Conservation (phyloP, 2,329 filamentous ascomycete species). For the Thelonectria discophora region DNA sequence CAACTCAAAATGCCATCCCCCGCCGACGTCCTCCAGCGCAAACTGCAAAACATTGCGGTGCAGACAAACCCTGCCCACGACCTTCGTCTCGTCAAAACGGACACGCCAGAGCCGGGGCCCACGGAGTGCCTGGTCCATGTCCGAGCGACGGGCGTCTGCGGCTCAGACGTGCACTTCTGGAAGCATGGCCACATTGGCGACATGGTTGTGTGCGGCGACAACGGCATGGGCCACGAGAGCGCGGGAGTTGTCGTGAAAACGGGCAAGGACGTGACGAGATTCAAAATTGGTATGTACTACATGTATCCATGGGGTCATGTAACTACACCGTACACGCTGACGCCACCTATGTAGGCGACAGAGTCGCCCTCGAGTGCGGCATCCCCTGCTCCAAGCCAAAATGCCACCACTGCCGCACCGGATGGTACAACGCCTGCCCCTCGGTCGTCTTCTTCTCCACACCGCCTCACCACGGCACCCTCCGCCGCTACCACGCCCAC, state of each 20-base stretch:
- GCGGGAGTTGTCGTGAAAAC: slow-evolving; percentile 22
- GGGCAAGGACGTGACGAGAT: slow-evolving; percentile 18
- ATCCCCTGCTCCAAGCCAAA: slow-evolving; percentile 44
- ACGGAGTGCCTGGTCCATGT: slow-evolving; percentile 63
- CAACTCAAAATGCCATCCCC: background rate
- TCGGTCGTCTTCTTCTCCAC: slow-evolving; percentile 52
- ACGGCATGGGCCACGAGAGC: slow-evolving; percentile 27
- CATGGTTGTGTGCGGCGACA: slow-evolving; percentile 39
- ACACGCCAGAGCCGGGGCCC: slow-evolving; percentile 48
- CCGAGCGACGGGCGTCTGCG: slow-evolving; percentile 76
- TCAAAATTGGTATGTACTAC: too few species aligned
- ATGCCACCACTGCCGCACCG: slow-evolving; percentile 48
- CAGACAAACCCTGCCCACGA: slow-evolving; percentile 75
- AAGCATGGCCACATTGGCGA: slow-evolving; percentile 47
- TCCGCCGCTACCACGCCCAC: slow-evolving; percentile 48
- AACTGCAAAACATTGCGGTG: slow-evolving; percentile 67
- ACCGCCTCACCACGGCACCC: slow-evolving; percentile 50
- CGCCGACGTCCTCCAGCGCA: slow-evolving; percentile 18
- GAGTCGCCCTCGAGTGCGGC: slow-evolving; percentile 45
- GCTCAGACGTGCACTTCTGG: slow-evolving; percentile 53
- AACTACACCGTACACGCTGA: too few species aligned
- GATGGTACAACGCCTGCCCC: slow-evolving; percentile 52
- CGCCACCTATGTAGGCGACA: too few species aligned
- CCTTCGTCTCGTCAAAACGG: slow-evolving; percentile 68
- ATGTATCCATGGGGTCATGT: too few species aligned